Percentiles rank a stretch among this genome's conserved stretches.
Conservation (phyloP, 1,284 basidiomycete genomes). For the Porogramme epimiltina region DNA sequence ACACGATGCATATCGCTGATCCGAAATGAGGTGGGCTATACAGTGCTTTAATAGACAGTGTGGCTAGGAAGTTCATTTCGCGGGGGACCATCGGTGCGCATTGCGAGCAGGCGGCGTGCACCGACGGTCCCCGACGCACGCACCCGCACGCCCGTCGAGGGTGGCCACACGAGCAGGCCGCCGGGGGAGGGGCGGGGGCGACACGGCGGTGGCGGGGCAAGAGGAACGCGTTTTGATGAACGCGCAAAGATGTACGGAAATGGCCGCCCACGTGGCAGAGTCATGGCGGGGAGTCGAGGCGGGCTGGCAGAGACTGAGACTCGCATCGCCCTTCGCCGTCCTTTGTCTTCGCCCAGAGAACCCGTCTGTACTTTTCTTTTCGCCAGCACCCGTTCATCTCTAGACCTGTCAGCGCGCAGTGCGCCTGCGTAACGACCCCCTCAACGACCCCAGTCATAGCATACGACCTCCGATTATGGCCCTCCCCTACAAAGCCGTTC, state of each 20-base stretch:
- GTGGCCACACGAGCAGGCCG: too few species aligned
- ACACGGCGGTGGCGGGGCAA: too few species aligned
- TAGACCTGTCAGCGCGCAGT: conserved; percentile 51
- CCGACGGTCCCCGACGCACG: too few species aligned
- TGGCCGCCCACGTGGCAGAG: conserved; percentile 17
- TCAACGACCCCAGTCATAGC: conserved; percentile 27
- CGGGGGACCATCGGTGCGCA: too few species aligned
- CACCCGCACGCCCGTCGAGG: too few species aligned
- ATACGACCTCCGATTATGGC: conserved; percentile 31
- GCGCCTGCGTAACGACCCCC: conserved; percentile 47
- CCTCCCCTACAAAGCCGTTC: conserved; percentile 58
- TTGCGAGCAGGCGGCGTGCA: too few species aligned
- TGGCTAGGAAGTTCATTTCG: too few species aligned
- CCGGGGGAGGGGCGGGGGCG: too few species aligned
- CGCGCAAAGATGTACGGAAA: not conserved
- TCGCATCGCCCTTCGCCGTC: conserved; percentile 2
- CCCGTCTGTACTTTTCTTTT: conserved; percentile 15
- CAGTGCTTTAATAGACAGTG: too few species aligned
- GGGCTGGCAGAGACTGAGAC: conserved; percentile 2
- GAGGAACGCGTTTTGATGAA: not conserved
- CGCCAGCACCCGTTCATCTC: conserved; percentile 30
- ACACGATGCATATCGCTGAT: too few species aligned
- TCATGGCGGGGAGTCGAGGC: conserved; percentile 8
- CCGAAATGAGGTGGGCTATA: too few species aligned
- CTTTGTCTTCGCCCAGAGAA: conserved; percentile 5